A percentile compares a stretch with the other conserved stretches of the same genome.
Conservation (phyloP, 768 basidiomycete genomes). For the Mycena floridula region DNA sequence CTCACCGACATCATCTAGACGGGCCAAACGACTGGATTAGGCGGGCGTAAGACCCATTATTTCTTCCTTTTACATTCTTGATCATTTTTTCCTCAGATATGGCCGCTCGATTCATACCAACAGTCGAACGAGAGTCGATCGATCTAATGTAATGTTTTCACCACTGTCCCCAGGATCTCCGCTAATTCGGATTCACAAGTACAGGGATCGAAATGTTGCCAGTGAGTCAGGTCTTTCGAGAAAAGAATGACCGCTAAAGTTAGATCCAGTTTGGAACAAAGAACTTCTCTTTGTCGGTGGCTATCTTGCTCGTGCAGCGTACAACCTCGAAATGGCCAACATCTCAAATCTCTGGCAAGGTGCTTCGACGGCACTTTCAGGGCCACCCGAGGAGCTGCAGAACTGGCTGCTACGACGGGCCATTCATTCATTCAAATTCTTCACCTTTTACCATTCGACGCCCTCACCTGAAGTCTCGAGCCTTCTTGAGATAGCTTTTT, state of each 20-base stretch:
- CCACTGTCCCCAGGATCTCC: not conserved
- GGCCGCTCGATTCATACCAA: constrained; percentile 86
- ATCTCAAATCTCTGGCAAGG: constrained; percentile 58
- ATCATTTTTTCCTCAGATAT: constrained; percentile 47
- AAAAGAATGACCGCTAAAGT: constrained; percentile 4
- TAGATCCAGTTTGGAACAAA: constrained; percentile 72
- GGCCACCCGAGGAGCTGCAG: constrained; percentile 35
- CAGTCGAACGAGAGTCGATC: constrained; percentile 92
- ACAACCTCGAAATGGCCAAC: constrained; percentile 71
- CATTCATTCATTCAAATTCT: constrained; percentile 81
- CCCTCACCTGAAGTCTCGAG: constrained; percentile 75
- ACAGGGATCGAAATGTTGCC: constrained; percentile 76
- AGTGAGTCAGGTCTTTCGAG: constrained; percentile 35
- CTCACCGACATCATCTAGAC: no score
- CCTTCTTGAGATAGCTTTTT: constrained; percentile 74
- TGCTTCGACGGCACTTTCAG: constrained; percentile 23
- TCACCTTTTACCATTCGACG: constrained; percentile 84
- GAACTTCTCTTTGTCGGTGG: constrained; percentile 85
- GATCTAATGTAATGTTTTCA: constrained; percentile 68
- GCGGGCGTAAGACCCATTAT: constrained; percentile 36
- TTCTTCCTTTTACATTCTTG: not conserved
- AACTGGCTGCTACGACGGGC: constrained; percentile 52
- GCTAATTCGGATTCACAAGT: constrained; percentile 1
- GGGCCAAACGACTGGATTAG: constrained; percentile 83
- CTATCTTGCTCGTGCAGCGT: constrained; percentile 73